Conservation (phyloP, 1,284 basidiomycete species). For the Pascua sp. region DNA sequence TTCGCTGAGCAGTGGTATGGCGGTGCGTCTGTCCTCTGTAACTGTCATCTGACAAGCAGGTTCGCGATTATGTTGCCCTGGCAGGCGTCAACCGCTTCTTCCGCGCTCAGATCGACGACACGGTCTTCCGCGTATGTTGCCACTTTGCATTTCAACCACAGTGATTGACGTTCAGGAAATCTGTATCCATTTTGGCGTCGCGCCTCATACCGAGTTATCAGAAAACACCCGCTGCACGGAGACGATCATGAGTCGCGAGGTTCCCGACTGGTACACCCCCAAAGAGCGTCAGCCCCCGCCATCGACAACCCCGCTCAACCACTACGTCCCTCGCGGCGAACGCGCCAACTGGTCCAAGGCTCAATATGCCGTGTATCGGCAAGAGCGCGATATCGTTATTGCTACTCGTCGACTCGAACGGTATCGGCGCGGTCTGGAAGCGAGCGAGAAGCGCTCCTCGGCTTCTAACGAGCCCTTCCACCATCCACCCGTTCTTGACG, state of each 20-base stretch:
- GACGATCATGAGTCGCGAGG: not conserved
- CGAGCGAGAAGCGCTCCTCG: not conserved
- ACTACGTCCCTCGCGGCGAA: conserved; percentile 20
- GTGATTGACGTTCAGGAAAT: conserved; percentile 4
- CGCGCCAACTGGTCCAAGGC: conserved; percentile 20
- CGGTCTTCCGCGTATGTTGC: not conserved
- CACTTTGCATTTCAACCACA: not conserved
- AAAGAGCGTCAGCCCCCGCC: not conserved
- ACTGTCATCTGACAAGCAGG: conserved; percentile 12
- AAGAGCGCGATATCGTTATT: conserved; percentile 12
- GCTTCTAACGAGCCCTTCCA: not conserved
- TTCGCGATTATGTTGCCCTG: conserved; percentile 31
- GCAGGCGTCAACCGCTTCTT: conserved; percentile 28
- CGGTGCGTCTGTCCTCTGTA: conserved; percentile 8
- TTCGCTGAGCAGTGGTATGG: conserved; percentile 7
- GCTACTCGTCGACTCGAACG: not conserved
- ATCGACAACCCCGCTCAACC: not conserved
- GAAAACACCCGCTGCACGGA: not conserved
- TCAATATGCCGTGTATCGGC: conserved; percentile 25
- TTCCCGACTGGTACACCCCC: not conserved
- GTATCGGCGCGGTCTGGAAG: not conserved
- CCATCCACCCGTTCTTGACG: conserved; percentile 4
- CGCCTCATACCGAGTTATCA: not conserved
- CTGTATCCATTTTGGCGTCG: not conserved
- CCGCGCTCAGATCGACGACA: not conserved